phyloP scores from a whole-genome alignment of 169 alveolate genomes.

The Plasmodium reichenowi region DNA sequence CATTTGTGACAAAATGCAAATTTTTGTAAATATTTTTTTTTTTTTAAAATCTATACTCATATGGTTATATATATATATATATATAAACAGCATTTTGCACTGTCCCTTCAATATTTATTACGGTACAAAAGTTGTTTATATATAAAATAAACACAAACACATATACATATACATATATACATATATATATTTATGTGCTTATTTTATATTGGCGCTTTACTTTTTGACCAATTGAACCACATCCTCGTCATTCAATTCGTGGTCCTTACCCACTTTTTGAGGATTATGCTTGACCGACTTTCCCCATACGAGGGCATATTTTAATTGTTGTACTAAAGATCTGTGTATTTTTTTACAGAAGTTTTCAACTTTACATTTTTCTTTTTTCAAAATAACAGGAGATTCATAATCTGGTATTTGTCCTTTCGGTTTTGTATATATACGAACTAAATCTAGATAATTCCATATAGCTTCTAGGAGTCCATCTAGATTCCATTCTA shows the following conservation, averaged over 20 bases:
- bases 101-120: too few species aligned
- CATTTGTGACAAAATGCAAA: too few species aligned
- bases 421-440: slow-evolving; percentile 99
- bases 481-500: slow-evolving; percentile 97
- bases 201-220: slow-evolving; percentile 6
- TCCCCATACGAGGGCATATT: slow-evolving; percentile 99
- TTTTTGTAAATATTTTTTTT: too few species aligned
- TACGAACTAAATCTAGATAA: slow-evolving; percentile 95
- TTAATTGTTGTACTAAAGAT: slow-evolving; percentile 89
- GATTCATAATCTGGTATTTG: slow-evolving; percentile 96
- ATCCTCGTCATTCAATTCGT: slow-evolving; percentile 92
- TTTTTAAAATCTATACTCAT: too few species aligned
- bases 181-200: not conserved
- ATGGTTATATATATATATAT: too few species aligned
- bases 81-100: too few species aligned
- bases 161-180: not conserved
- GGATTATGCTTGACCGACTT: slow-evolving; percentile 97
- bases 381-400: slow-evolving; percentile 94
- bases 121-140: too few species aligned
- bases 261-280: slow-evolving; percentile 96
- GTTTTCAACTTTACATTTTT: slow-evolving; percentile 87
- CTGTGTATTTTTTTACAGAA: slow-evolving; percentile 89
- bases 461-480: slow-evolving; percentile 98
- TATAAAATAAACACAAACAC: not conserved
- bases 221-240: slow-evolving; percentile 91